phyloP scores from a whole-genome alignment of 345 rosid genomes.

The Fremontodendron californicum region DNA sequence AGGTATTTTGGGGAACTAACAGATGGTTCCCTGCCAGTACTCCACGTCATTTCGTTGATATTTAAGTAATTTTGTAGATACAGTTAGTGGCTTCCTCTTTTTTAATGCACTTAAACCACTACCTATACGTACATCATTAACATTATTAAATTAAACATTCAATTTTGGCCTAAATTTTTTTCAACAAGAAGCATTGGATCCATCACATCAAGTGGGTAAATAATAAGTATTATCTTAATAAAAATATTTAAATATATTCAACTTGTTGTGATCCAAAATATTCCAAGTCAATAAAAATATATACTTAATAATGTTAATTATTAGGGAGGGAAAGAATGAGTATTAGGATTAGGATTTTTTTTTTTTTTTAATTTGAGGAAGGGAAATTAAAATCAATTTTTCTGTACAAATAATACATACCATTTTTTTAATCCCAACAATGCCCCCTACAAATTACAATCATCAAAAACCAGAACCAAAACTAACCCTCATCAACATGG shows the following conservation, averaged over 20 bases:
- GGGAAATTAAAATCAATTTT: not conserved
- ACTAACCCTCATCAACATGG: constrained; percentile 16
- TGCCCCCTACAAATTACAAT: constrained; percentile 7
- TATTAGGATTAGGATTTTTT: no score
- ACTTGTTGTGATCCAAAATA: not conserved
- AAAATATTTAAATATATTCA: not conserved
- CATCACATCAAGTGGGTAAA: not conserved
- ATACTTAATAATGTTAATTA: not conserved
- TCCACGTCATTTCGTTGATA: no score
- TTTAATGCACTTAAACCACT: not conserved
- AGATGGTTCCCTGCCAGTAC: no score
- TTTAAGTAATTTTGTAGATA: no score
- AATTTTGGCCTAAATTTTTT: not conserved
- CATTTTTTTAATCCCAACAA: constrained; percentile 11
- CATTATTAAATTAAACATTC: not conserved
- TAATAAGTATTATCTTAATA: not conserved
- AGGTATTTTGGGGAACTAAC: no score
- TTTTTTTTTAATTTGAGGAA: not conserved
- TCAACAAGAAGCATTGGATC: not conserved
- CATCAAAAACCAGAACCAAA: constrained; percentile 11
- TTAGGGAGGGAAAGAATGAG: not conserved
- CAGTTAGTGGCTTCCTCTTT: not conserved
- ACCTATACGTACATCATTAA: not conserved
- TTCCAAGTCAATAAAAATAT: not conserved
- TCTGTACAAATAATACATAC: no score